A percentile compares a stretch with the other conserved stretches of the same genome.
phyloP scores from a whole-genome alignment of 345 rosid species.

The Viola odorata region DNA sequence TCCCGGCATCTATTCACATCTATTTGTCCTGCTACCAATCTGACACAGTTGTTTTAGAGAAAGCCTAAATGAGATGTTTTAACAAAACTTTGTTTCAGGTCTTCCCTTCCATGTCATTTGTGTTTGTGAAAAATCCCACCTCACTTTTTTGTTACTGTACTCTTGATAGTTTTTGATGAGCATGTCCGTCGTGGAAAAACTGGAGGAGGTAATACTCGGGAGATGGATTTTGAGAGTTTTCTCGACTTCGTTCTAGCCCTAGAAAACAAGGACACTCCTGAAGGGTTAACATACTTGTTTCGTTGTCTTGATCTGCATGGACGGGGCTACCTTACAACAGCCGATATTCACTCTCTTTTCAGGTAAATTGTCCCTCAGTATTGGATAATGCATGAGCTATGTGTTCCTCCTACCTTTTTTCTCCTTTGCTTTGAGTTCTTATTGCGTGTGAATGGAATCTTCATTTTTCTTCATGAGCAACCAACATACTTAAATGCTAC shows the following conservation, averaged over 20 bases:
- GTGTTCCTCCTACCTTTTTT: not conserved
- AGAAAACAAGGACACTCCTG: constrained; percentile 97
- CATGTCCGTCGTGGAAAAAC: constrained; percentile 81
- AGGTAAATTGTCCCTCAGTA: constrained; percentile 37
- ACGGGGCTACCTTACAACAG: constrained; percentile 86
- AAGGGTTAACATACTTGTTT: constrained; percentile 88
- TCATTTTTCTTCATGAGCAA: not conserved
- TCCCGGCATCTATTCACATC: no score
- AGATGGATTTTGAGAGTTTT: constrained; percentile 95
- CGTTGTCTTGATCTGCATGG: constrained; percentile 89
- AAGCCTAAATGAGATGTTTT: no score
- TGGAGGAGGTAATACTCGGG: constrained; percentile 62
- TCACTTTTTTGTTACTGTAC: constrained; percentile 13
- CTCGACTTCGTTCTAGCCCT: constrained; percentile 92
- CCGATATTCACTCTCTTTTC: constrained; percentile 98
- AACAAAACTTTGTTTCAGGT: not conserved
- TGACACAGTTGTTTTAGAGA: no score
- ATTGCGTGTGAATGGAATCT: not conserved
- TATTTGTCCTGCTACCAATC: no score
- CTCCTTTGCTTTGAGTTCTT: not conserved
- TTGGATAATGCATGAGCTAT: not conserved
- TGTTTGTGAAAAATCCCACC: constrained; percentile 4
- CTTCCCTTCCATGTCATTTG: no score
- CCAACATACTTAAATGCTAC: not conserved
- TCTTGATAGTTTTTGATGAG: constrained; percentile 74